phyloP scores from a whole-genome alignment of 1,139 yeast species.

The Magnusiomyces fungicola region DNA sequence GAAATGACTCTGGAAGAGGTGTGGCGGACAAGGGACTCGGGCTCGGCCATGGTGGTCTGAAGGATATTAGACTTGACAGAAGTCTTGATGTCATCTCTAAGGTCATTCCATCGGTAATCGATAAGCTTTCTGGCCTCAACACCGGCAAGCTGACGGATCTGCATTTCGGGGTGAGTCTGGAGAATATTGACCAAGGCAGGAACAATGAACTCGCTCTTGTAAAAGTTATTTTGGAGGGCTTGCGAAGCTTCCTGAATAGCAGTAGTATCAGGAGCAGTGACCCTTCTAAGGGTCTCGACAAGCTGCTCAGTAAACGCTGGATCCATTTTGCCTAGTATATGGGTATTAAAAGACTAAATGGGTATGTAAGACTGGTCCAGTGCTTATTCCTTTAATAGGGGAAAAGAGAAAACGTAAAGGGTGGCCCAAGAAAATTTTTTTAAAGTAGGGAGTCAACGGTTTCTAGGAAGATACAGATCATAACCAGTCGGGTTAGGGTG shows the following conservation, averaged over 20 bases:
- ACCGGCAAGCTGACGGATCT: slow-evolving; percentile 77
- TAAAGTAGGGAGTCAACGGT: too few relatives aligned
- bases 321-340: slow-evolving; percentile 56
- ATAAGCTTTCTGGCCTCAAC: slow-evolving; percentile 90
- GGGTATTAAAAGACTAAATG: too few relatives aligned
- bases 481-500: too few relatives aligned
- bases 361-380: too few relatives aligned
- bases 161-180: slow-evolving; percentile 55
- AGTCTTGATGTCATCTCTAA: slow-evolving; percentile 41
- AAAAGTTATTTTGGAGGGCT: slow-evolving; percentile 66
- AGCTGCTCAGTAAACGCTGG: slow-evolving; percentile 59
- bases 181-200: slow-evolving; percentile 80
- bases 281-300: slow-evolving; percentile 71
- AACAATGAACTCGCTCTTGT: slow-evolving; percentile 60
- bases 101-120: slow-evolving; percentile 57
- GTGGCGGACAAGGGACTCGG: slow-evolving; percentile 70
- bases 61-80: slow-evolving; percentile 63
- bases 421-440: too few relatives aligned
- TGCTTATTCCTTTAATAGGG: too few relatives aligned
- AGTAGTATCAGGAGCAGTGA: slow-evolving; percentile 68
- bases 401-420: too few relatives aligned
- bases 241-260: slow-evolving; percentile 79
- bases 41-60: slow-evolving; percentile 59
- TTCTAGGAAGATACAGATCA: too few relatives aligned
- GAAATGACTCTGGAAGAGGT: slow-evolving; percentile 85